Conservation (phyloP, 139 green algal species). For the Coccomyxa sp. region DNA sequence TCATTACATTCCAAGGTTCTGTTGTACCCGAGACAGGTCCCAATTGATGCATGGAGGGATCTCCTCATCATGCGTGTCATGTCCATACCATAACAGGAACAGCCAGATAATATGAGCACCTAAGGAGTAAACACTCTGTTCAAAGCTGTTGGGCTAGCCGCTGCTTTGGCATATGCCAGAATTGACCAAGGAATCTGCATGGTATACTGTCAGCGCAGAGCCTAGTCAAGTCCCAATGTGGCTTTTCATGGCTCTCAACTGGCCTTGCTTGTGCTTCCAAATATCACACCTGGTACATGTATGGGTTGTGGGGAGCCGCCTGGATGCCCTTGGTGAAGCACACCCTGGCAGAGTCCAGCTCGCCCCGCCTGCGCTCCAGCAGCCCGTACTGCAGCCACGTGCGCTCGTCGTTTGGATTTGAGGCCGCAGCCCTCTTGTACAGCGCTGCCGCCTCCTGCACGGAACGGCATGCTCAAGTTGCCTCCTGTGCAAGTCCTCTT, state of each 20-base stretch:
- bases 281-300: conserved; percentile 54
- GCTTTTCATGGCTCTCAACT: neutral
- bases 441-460: conserved; percentile 26
- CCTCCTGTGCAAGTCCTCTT: neutral
- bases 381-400: conserved; percentile 72
- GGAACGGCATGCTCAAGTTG: neutral
- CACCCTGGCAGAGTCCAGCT: conserved; percentile 24
- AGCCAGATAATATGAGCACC: neutral
- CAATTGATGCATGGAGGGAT: too few species aligned
- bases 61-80: too few species aligned
- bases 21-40: too few species aligned
- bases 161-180: neutral
- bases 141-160: neutral
- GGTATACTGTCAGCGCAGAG: neutral
- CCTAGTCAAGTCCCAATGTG: neutral
- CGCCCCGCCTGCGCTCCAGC: conserved; percentile 50
- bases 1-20: too few species aligned
- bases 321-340: conserved; percentile 50
- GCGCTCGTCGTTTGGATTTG: conserved; percentile 40
- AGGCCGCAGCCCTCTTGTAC: conserved; percentile 12
- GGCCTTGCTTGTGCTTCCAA: too few species aligned
- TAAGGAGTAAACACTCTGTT: neutral
- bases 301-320: conserved; percentile 50
- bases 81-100: too few species aligned
- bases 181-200: neutral